Evolutionary conservation across 352 stramenopile genomes (phyloP), one percentile per base, ranked within the genome.

Genomic region (Globisporangium paroecandrum): DNA sequence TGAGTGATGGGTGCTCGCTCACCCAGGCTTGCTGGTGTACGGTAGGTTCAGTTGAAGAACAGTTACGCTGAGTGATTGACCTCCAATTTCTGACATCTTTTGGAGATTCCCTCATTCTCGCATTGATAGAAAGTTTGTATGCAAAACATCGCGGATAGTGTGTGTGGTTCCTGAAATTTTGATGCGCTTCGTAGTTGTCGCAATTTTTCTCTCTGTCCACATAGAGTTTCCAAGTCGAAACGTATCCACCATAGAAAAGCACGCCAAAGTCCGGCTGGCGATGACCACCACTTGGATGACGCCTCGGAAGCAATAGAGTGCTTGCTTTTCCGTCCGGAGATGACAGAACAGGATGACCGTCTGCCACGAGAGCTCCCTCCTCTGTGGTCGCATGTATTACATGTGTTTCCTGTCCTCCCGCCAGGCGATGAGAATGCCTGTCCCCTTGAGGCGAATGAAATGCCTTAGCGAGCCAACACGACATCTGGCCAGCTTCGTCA

Each of bases 11-110:
- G 43, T 51, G 43, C 29, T 32, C n/a, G 41, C 15, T n/a, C 41
- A 49, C 38, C 5, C 38, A 49, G 3, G 5, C 15, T 49, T 20
- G 41, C 43, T 51, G 18, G 22, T n/a, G 51, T 57, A 34, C 20
- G 12, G 24, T 34, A 27, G 56, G 32, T 61, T 29, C 56, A 47
- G 56, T 61, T 61, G 56, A 61, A 61, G 56, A 62, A 62, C 56
- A 62, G 56, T 49, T 13, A 49, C 32, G 7, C 4, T n/a, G 32
- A 56, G 2, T 29, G 20, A 55, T 55, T 55, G n/a, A 6, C 54
- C n/a, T 51, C 43, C 43, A 10, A 22, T 24, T 51, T 51, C 29
- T 61, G 55, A 61, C 55, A 60, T 15, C 8, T 29, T 20, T 29
- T 8, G 49, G 49, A 61, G 56, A 49, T 62, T 62, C 32, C 4